Conservation (phyloP, 345 rosid species). For the Mercurialis annua region DNA sequence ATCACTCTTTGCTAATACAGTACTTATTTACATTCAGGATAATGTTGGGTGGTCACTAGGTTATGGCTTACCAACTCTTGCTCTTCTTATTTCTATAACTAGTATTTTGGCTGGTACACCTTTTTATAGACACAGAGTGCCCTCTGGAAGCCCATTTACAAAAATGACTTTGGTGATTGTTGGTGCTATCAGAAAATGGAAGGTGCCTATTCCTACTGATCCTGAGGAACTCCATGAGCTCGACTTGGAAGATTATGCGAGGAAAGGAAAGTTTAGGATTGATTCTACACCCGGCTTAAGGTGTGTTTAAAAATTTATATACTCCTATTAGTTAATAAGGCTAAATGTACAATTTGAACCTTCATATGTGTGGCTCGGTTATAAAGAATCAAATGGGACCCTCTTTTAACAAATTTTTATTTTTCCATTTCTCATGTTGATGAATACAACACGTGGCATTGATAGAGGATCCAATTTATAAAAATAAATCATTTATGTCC, state of each 20-base stretch:
- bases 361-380: too few species aligned
- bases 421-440: too few species aligned
- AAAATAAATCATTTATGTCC: too few species aligned
- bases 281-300: slow-evolving; percentile 53
- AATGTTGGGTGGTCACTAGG: slow-evolving; percentile 85
- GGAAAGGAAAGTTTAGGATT: slow-evolving; percentile 53
- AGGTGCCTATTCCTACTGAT: slow-evolving; percentile 39
- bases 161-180: slow-evolving; percentile 73
- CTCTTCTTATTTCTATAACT: slow-evolving; percentile 49
- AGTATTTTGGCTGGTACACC: slow-evolving; percentile 72
- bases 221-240: slow-evolving; percentile 52
- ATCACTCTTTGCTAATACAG: slow-evolving; percentile 74
- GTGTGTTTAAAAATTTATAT: slow-evolving; percentile 25
- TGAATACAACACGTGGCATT: too few species aligned
- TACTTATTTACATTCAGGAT: slow-evolving; percentile 85
- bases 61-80: slow-evolving; percentile 73
- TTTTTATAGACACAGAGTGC: slow-evolving; percentile 63
- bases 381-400: too few species aligned
- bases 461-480: too few species aligned
- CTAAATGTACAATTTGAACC: too few species aligned
- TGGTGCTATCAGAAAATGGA: slow-evolving; percentile 62
- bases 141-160: slow-evolving; percentile 70
- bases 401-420: too few species aligned
- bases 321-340: not conserved
- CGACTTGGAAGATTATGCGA: slow-evolving; percentile 46